Evolutionary conservation across 1,284 basidiomycete species (phyloP).

Genomic region (Sporisorium sorghi): DNA sequence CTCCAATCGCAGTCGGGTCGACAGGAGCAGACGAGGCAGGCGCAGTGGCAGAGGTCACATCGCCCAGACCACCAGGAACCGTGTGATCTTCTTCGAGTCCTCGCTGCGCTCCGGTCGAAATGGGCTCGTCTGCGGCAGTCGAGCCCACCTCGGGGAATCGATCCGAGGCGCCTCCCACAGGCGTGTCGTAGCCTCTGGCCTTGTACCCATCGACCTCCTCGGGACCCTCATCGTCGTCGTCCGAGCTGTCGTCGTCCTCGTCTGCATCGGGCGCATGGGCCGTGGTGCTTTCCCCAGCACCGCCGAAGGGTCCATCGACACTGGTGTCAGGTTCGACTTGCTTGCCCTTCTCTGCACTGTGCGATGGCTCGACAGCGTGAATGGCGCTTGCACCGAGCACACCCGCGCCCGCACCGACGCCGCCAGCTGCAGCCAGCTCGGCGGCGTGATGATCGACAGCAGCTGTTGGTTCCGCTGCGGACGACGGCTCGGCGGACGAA

Average conservation of each 20-base stretch:
- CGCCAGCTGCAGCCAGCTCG: conserved; percentile 24
- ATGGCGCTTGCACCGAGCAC: conserved; percentile 15
- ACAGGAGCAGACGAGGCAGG: conserved; percentile 30
- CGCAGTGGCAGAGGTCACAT: conserved; percentile 23
- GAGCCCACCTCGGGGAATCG: conserved; percentile 39
- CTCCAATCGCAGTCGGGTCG: conserved; percentile 41
- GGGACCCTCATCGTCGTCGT: conserved; percentile 59
- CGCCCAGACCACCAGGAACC: conserved; percentile 38
- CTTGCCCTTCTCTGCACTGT: conserved; percentile 6
- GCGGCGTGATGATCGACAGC: conserved; percentile 25
- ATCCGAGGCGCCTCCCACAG: conserved; percentile 31
- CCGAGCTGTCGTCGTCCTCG: conserved; percentile 57
- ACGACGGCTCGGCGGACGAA: neutral
- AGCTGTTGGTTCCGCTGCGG: conserved; percentile 65
- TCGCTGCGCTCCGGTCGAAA: conserved; percentile 3
- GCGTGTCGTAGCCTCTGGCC: conserved; percentile 17
- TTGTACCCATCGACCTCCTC: conserved; percentile 57
- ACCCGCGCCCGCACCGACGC: conserved; percentile 18
- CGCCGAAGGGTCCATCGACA: conserved; percentile 40
- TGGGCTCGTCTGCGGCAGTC: neutral
- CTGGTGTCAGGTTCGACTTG: conserved; percentile 11
- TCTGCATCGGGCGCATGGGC: conserved; percentile 47
- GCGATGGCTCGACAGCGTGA: conserved; percentile 17
- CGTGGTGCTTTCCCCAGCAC: conserved; percentile 5
- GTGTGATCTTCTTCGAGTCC: conserved; percentile 24